Base-by-base conservation (phyloP, 192 early-diverging fungal genomes). In the Chytriomyces sp. region DNA sequence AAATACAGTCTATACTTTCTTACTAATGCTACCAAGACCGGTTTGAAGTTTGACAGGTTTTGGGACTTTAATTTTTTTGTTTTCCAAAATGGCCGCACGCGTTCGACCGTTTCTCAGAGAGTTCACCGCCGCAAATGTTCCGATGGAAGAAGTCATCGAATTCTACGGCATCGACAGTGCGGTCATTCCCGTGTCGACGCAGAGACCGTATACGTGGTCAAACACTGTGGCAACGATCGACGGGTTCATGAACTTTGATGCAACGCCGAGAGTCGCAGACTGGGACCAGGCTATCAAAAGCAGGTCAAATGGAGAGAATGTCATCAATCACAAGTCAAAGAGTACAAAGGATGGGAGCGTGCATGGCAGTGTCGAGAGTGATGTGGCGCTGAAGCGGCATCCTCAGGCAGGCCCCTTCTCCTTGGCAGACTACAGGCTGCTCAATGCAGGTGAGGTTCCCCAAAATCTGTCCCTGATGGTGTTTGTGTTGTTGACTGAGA, bases 171-270 rank as follows among this genome's bases (percentile, higher is more conserved):
- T 66, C 35, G 20, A 20, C 20, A 20, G 3, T 57, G 68, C 49
- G n/a, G 63, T 69, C 8, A 8, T 73, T 13, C 44, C 43, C 11
- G 6, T 64, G 8, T 48, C 67, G n/a, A 46, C 16, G 26, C 46
- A 79, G 16, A 47, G 69, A 23, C 83, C 83, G 18, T 84, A 82
- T 26, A 62, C 78, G 0, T 84, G 83, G 83, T 74, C 76, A 47
- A 82, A 84, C 50, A 64, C 72, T 24, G 70, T 84, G 24, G 59
- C 46, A 5, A 71, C 80, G 6, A 64, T 80, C 13, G 83, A 84
- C 53, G 81, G 81, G n/a, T 72, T 82, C 61, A 67, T 82, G 49
- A 57, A 73, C 57, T 83, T 82, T 60, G 60, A 75, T 2, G 0
- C 43, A 64, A 75, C 73, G 18, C 2, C 44, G 1, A n/a, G 20